These are phyloP conservation scores for Linnemannia exigua DNA, from an alignment of 192 early-diverging fungal species.

Conservation along the genomic window DNA sequence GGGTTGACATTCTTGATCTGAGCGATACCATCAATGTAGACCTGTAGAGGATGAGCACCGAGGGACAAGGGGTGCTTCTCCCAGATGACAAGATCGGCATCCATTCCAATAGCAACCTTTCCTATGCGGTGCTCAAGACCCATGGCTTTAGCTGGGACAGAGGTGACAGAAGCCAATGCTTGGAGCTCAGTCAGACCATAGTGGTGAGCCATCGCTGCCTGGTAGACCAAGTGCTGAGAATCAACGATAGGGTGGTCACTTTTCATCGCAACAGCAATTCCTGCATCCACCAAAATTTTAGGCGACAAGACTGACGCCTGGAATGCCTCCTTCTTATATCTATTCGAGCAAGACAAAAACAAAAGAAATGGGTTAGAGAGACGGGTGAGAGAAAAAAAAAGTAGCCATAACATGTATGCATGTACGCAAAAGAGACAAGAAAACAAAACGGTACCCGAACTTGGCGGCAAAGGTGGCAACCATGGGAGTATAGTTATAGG, in stretches of 20 bases:
- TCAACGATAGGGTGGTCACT: constrained; percentile 83
- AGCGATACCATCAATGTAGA: constrained; percentile 77
- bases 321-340: constrained; percentile 82
- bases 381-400: no score
- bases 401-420: no score
- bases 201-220: constrained; percentile 77
- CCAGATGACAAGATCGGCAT: constrained; percentile 87
- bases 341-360: neutral
- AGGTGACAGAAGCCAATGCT: constrained; percentile 75
- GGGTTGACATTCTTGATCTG: constrained; percentile 45
- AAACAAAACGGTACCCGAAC: constrained; percentile 44
- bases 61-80: constrained; percentile 73
- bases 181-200: constrained; percentile 72
- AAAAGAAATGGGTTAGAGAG: neutral
- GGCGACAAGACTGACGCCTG: constrained; percentile 66
- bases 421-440: neutral
- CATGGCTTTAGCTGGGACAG: constrained; percentile 73
- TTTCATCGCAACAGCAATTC: constrained; percentile 79
- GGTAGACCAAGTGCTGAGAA: constrained; percentile 76
- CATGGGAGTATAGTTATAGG: constrained; percentile 67
- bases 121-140: constrained; percentile 81
- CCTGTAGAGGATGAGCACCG: constrained; percentile 80
- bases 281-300: constrained; percentile 70
- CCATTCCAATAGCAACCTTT: constrained; percentile 70
- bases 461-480: constrained; percentile 75